Percentiles rank a stretch among this genome's conserved stretches.
phyloP scores from a whole-genome alignment of 208 protist species.

The Porcisia hertigi region DNA sequence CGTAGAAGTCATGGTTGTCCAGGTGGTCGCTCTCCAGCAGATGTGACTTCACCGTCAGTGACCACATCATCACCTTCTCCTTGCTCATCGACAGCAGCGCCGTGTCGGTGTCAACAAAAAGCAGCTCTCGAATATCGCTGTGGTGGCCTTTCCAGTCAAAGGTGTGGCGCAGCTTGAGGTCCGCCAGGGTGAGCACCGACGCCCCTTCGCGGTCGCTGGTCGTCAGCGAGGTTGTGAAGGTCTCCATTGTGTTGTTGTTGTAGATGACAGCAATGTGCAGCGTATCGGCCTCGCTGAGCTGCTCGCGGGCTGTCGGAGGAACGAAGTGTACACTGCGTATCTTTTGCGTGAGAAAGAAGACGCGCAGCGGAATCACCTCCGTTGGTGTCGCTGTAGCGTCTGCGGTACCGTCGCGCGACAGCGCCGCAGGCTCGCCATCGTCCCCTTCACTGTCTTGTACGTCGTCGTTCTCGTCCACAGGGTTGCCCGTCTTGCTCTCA shows the following conservation, averaged over 20 bases:
- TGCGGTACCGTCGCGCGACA: not conserved
- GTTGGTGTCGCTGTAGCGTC: conserved; percentile 41
- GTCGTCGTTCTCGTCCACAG: conserved; percentile 21
- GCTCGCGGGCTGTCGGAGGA: conserved; percentile 37
- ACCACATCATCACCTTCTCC: conserved; percentile 86
- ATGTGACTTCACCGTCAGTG: conserved; percentile 46
- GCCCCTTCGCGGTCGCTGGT: conserved; percentile 56
- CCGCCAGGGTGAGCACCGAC: conserved; percentile 61
- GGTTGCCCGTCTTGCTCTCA: conserved; percentile 14
- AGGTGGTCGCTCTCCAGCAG: conserved; percentile 42
- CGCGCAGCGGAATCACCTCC: conserved; percentile 69
- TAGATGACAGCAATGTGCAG: conserved; percentile 87
- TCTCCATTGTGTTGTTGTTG: conserved; percentile 82
- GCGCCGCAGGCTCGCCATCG: conserved; percentile 7
- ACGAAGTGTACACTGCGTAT: conserved; percentile 82
- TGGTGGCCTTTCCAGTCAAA: conserved; percentile 73
- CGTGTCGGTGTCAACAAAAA: conserved; percentile 84
- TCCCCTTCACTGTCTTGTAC: conserved; percentile 16
- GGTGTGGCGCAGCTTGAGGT: conserved; percentile 59
- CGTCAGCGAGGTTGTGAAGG: conserved; percentile 72
- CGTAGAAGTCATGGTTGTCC: conserved; percentile 71
- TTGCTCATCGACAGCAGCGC: conserved; percentile 77
- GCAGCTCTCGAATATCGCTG: conserved; percentile 67
- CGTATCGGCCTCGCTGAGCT: conserved; percentile 31
- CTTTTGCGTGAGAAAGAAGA: conserved; percentile 83